Conservation (phyloP, 1,284 basidiomycete genomes). For the Cutaneotrichosporon sp. region DNA sequence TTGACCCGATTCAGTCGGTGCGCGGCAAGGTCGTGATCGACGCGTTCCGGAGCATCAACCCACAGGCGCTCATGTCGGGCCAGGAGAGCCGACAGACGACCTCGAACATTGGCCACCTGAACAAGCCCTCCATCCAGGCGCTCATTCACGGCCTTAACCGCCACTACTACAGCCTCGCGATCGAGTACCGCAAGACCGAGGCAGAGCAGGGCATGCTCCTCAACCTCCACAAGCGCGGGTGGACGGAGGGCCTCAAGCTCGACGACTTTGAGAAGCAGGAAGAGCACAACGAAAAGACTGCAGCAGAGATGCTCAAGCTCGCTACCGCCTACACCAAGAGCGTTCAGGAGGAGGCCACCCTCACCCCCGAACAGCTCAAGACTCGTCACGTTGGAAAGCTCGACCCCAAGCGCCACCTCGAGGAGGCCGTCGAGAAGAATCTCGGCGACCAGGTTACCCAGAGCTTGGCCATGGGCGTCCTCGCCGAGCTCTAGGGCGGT, state of each 20-base stretch:
- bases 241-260: slow-evolving; percentile 90
- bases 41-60: slow-evolving; percentile 93
- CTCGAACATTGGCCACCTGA: slow-evolving; percentile 96
- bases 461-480: slow-evolving; percentile 82
- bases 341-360: slow-evolving; percentile 88
- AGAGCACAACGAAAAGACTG: slow-evolving; percentile 77
- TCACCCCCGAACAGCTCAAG: slow-evolving; percentile 84
- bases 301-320: slow-evolving; percentile 90
- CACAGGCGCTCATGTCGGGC: slow-evolving; percentile 72
- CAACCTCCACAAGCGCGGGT: slow-evolving; percentile 95
- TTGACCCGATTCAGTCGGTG: slow-evolving; percentile 98
- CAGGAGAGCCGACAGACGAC: slow-evolving; percentile 96
- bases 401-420: slow-evolving; percentile 92
- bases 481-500: slow-evolving; percentile 66
- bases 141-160: slow-evolving; percentile 92
- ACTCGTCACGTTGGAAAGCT: slow-evolving; percentile 96
- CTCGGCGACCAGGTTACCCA: slow-evolving; percentile 96
- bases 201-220: slow-evolving; percentile 97
- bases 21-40: slow-evolving; percentile 99
- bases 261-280: slow-evolving; percentile 82
- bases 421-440: slow-evolving; percentile 92
- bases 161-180: slow-evolving; percentile 91
- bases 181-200: slow-evolving; percentile 95
- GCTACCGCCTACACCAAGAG: slow-evolving; percentile 93
- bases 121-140: slow-evolving; percentile 96